phyloP scores from a whole-genome alignment of 768 basidiomycete genomes.

The Boletus sp. region DNA sequence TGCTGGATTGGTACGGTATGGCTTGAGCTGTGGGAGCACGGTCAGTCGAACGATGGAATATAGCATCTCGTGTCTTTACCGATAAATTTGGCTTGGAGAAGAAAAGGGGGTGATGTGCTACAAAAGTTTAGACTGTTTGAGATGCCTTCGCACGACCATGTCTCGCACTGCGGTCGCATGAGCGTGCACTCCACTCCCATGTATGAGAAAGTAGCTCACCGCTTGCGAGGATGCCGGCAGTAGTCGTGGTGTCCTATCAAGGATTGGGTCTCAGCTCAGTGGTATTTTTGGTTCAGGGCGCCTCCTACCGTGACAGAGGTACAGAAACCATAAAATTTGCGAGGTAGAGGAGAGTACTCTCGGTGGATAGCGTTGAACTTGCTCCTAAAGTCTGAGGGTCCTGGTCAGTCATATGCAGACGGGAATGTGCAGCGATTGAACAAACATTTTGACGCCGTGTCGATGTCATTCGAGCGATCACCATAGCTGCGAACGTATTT shows the following conservation, averaged over 20 bases:
- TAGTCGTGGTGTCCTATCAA: constrained; percentile 63
- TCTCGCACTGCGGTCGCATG: constrained; percentile 54
- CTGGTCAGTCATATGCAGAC: background rate
- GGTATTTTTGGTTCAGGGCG: background rate
- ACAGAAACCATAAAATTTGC: constrained; percentile 76
- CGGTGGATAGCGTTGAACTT: constrained; percentile 76
- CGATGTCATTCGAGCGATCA: constrained; percentile 64
- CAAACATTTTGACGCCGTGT: constrained; percentile 65
- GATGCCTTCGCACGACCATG: constrained; percentile 77
- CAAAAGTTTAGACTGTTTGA: constrained; percentile 68
- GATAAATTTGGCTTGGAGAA: background rate
- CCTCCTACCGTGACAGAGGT: constrained; percentile 65
- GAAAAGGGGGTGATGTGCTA: constrained; percentile 27
- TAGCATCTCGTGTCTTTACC: constrained; percentile 1
- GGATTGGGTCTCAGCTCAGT: background rate
- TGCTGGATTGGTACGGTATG: constrained; percentile 5
- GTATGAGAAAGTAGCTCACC: constrained; percentile 40
- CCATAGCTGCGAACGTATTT: constrained; percentile 73
- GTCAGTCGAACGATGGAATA: background rate
- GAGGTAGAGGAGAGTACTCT: constrained; percentile 68
- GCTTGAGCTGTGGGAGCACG: background rate
- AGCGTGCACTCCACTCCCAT: background rate
- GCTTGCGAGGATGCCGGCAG: constrained; percentile 72
- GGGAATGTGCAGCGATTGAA: background rate
- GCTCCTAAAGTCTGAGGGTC: constrained; percentile 54